Percentiles rank a stretch among this genome's conserved stretches.
Conservation (phyloP, 176 grass and related monocot species). For the Leersia perrieri region DNA sequence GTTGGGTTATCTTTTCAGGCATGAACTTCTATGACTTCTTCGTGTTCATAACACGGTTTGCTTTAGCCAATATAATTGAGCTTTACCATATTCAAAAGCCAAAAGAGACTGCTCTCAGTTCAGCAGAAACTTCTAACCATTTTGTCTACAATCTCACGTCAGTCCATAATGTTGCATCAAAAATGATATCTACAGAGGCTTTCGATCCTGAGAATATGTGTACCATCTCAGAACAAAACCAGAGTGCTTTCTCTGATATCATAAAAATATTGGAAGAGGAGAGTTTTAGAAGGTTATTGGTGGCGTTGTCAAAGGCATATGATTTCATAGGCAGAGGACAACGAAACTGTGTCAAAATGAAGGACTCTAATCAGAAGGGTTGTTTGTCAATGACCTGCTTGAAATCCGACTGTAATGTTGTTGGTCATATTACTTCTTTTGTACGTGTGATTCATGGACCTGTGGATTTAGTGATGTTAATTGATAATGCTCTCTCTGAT, state of each 20-base stretch:
- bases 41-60: slow-evolving; percentile 69
- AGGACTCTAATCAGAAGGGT: slow-evolving; percentile 6
- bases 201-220: slow-evolving; percentile 59
- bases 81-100: slow-evolving; percentile 53
- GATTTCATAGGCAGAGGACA: slow-evolving; percentile 27
- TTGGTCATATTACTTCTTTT: slow-evolving; percentile 38
- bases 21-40: slow-evolving; percentile 99
- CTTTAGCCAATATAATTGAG: slow-evolving; percentile 62
- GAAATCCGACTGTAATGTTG: slow-evolving; percentile 40
- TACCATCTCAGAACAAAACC: slow-evolving; percentile 66
- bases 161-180: slow-evolving; percentile 58
- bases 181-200: slow-evolving; percentile 65
- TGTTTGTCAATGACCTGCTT: slow-evolving; percentile 51
- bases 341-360: not conserved
- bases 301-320: slow-evolving; percentile 51
- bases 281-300: slow-evolving; percentile 59
- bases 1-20: slow-evolving; percentile 48
- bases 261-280: slow-evolving; percentile 63
- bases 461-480: slow-evolving; percentile 61
- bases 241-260: slow-evolving; percentile 65
- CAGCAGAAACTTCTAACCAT: slow-evolving; percentile 32
- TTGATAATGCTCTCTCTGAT: slow-evolving; percentile 37
- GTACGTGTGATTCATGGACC: slow-evolving; percentile 42
- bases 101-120: slow-evolving; percentile 23
- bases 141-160: slow-evolving; percentile 64